These are phyloP conservation scores for Meyerozyma smithsonii DNA, from an alignment of 1,139 yeast genomes.

Conservation along the genomic window DNA sequence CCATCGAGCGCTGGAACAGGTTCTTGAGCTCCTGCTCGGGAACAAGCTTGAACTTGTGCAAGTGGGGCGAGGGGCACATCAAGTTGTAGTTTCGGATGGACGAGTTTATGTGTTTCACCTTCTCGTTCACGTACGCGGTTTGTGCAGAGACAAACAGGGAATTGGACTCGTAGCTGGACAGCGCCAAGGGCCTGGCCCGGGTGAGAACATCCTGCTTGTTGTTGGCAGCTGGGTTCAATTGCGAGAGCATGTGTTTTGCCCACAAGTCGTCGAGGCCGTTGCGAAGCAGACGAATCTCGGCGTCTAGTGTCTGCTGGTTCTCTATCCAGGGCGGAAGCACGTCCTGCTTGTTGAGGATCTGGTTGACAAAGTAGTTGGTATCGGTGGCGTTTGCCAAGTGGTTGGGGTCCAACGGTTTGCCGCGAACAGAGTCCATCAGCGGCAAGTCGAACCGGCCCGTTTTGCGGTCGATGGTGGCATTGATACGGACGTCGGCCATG, in stretches of 20 bases:
- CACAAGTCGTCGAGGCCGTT: constrained; percentile 39
- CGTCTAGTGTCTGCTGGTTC: constrained; percentile 57
- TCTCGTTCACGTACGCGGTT: constrained; percentile 34
- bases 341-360: constrained; percentile 68
- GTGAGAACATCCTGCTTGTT: neutral
- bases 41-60: constrained; percentile 63
- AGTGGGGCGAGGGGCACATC: constrained; percentile 66
- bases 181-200: constrained; percentile 5
- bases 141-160: constrained; percentile 11
- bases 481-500: constrained; percentile 70
- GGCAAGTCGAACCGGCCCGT: constrained; percentile 61
- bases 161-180: constrained; percentile 4
- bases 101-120: constrained; percentile 49
- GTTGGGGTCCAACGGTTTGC: constrained; percentile 50
- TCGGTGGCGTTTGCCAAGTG: constrained; percentile 58
- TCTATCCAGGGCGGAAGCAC: constrained; percentile 89
- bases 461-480: constrained; percentile 57
- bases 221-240: constrained; percentile 9
- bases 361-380: constrained; percentile 40
- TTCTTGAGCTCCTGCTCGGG: constrained; percentile 47
- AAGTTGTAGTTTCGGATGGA: constrained; percentile 68
- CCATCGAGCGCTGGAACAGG: constrained; percentile 6
- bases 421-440: constrained; percentile 49
- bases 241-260: constrained; percentile 32
- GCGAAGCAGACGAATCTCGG: constrained; percentile 44